Percentiles rank a stretch among this genome's conserved stretches.
These are phyloP conservation scores for Spathaspora boniae DNA, from an alignment of 805 yeast genomes.

Conservation along the genomic window DNA sequence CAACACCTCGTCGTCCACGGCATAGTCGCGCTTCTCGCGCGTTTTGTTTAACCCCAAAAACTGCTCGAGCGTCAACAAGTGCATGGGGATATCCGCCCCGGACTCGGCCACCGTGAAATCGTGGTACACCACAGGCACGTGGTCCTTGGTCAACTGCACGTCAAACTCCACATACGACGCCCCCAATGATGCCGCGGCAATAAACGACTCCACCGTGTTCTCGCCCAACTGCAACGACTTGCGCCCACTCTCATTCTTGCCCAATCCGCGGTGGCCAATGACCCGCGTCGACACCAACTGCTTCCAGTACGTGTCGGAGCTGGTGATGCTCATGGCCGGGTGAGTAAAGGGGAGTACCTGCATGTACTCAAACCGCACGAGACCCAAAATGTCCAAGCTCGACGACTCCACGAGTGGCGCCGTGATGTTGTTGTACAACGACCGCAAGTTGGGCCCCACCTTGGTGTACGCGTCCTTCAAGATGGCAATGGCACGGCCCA, in stretches of 20 bases:
- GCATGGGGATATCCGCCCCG: slow-evolving; percentile 96
- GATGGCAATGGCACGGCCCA: slow-evolving; percentile 84
- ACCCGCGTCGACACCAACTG: slow-evolving; percentile 84
- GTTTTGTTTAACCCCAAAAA: slow-evolving; percentile 54
- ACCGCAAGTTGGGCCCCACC: slow-evolving; percentile 65
- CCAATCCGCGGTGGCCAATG: slow-evolving; percentile 94
- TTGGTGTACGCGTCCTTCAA: slow-evolving; percentile 57
- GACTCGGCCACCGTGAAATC: slow-evolving; percentile 93
- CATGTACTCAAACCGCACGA: slow-evolving; percentile 70
- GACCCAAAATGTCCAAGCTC: slow-evolving; percentile 73
- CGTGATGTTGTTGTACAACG: slow-evolving; percentile 62
- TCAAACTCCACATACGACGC: slow-evolving; percentile 97
- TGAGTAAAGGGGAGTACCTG: slow-evolving; percentile 71
- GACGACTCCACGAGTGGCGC: slow-evolving; percentile 73
- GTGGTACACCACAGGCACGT: slow-evolving; percentile 89
- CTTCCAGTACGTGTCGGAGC: slow-evolving; percentile 86
- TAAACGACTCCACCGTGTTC: slow-evolving; percentile 89
- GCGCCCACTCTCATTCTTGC: slow-evolving; percentile 71
- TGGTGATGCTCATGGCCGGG: slow-evolving; percentile 57
- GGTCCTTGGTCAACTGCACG: slow-evolving; percentile 90
- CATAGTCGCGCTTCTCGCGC: slow-evolving; percentile 1
- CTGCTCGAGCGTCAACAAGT: slow-evolving; percentile 83
- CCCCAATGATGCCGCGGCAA: slow-evolving; percentile 94
- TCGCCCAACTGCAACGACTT: slow-evolving; percentile 90
- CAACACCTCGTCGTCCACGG: slow-evolving; percentile 4